These are phyloP conservation scores for Exophiala lecanii-corni DNA, from an alignment of 2,329 filamentous ascomycete species.

Conservation along the genomic window DNA sequence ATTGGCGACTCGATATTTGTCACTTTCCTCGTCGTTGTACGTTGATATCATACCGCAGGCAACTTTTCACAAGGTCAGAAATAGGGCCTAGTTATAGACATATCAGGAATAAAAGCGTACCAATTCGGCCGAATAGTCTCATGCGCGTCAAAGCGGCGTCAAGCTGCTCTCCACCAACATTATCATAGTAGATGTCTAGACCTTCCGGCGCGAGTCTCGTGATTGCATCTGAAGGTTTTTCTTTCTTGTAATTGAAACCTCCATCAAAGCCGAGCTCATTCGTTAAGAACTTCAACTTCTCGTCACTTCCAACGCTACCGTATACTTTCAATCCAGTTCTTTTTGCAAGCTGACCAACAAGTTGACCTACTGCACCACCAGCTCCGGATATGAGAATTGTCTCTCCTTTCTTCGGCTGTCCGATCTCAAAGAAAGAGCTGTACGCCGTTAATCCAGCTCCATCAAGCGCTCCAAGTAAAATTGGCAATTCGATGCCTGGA, in stretches of 20 bases:
- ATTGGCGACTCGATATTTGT: conserved; percentile 64
- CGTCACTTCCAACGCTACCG: conserved; percentile 76
- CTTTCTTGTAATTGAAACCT: conserved; percentile 85
- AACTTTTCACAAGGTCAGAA: conserved; percentile 30
- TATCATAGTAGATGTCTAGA: conserved; percentile 79
- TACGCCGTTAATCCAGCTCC: conserved; percentile 75
- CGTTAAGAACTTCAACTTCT: conserved; percentile 70
- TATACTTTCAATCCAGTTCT: conserved; percentile 72
- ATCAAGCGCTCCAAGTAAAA: conserved; percentile 70
- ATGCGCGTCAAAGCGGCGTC: conserved; percentile 57
- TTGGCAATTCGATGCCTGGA: conserved; percentile 41
- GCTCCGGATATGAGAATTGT: conserved; percentile 79
- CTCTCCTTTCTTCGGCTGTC: conserved; percentile 68
- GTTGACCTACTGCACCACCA: conserved; percentile 73
- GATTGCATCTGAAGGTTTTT: conserved; percentile 64
- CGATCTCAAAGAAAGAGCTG: conserved; percentile 68
- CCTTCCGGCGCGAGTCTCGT: conserved; percentile 67
- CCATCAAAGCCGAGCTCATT: conserved; percentile 65
- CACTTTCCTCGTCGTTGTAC: conserved; percentile 60
- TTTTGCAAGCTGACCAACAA: conserved; percentile 83
- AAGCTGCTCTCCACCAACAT: conserved; percentile 61
- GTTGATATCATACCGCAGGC: conserved; percentile 60
- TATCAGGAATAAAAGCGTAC: too few species aligned
- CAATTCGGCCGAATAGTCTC: conserved; percentile 62
- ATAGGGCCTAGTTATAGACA: too few species aligned